Percentiles rank a stretch among this genome's conserved stretches.
phyloP scores from a whole-genome alignment of 805 yeast species.

The Cyberlindnera samutprakarnensis region DNA sequence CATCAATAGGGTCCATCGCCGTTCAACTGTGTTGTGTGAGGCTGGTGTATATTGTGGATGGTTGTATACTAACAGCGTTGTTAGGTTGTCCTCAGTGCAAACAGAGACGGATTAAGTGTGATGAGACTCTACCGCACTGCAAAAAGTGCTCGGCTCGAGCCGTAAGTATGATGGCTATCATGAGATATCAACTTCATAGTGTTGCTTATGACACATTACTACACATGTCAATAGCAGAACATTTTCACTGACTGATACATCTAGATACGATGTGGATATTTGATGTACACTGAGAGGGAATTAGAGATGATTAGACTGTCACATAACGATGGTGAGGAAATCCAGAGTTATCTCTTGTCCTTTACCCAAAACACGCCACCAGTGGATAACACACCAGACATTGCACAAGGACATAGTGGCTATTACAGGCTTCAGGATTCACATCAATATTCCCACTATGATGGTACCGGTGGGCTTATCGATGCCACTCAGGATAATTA shows the following conservation, averaged over 20 bases:
- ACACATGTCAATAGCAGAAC: background rate
- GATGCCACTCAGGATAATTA: too few relatives aligned
- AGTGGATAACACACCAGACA: too few relatives aligned
- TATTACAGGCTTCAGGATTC: too few relatives aligned
- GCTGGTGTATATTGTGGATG: background rate
- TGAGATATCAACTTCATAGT: background rate
- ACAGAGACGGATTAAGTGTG: slow-evolving; percentile 53
- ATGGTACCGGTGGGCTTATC: too few relatives aligned
- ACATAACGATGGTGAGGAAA: slow-evolving; percentile 7
- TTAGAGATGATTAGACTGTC: slow-evolving; percentile 8
- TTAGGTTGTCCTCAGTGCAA: slow-evolving; percentile 62
- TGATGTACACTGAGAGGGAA: slow-evolving; percentile 11
- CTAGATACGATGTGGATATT: slow-evolving; percentile 12
- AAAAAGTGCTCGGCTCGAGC: slow-evolving; percentile 32
- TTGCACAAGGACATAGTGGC: too few relatives aligned
- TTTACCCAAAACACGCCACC: background rate
- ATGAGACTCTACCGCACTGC: slow-evolving; percentile 51
- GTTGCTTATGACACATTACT: background rate
- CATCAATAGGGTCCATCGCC: too few relatives aligned
- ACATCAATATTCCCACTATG: too few relatives aligned
- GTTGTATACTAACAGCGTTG: background rate
- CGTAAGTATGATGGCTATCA: slow-evolving; percentile 8
- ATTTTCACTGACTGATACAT: background rate
- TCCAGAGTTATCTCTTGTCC: background rate
- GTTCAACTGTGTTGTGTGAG: too few relatives aligned